Base-by-base conservation (phyloP, 257 asterid genomes). In the Parsonsia alboflavescens region DNA sequence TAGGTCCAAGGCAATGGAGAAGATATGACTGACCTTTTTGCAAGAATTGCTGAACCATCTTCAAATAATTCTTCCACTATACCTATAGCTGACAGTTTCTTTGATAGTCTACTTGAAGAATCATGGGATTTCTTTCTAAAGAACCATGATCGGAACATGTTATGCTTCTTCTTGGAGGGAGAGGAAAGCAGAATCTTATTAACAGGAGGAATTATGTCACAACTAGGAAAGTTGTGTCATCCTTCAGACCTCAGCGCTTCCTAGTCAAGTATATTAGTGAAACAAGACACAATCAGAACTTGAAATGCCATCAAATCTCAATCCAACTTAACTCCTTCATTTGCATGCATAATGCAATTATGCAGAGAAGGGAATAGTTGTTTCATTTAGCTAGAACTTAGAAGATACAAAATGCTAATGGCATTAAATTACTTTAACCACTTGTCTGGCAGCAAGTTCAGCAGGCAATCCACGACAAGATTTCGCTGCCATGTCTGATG, bases 31-130 rank as follows among this genome's bases (percentile, higher is more conserved):
- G 74, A 86, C 93, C 91, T 86, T 71, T 88, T 88, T 46, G 87
- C 87, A 68, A 88, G 91, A 85, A 86, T 88, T 30, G 97, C 97
- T 48, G 97, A 91, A 41, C 97, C 97, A 84, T 91, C 94, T 78
- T 91, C 97, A 36, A 88, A 91, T 65, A 91, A 76, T 72, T 91
- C 97, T 84, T 89, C 97, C 15, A 89, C 96, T 22, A 82, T 84
- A 71, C 93, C 89, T 57, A 89, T 86, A 66, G 90, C 85, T 0
- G 93, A 86, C 46, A 89, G 78, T 63, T 83, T 86, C 76, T 84
- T 86, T 22, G 87, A 73, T 5, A 77, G 74, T 75, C 75, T 84
- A 67, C 73, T 57, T 19, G 80, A 71, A 70, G 85, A 84, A 74
- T 82, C 80, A 3, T 44, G 77, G 33, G 82, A 78, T 64, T 78